Evolutionary conservation across 352 stramenopile genomes (phyloP), one percentile per base, ranked within the genome.

Genomic region (Pythium utonaiense): DNA sequence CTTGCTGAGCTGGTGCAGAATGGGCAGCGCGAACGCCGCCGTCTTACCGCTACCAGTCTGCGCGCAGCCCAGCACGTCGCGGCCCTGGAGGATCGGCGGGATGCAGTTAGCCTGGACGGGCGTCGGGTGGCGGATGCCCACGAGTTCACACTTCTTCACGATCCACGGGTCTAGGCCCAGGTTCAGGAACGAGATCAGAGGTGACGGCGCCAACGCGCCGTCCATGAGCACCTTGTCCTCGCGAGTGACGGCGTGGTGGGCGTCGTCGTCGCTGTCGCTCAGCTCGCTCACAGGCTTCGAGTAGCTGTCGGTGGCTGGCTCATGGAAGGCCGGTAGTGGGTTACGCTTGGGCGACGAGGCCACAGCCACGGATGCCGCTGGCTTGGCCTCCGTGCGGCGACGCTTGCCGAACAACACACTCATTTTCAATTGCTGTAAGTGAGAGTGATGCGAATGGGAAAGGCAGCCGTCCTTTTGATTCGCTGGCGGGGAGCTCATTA

Each of bases 41-140:
- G 98, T 99, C 83, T 99, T 99, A 30, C 98, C 98, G 42, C 78
- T 97, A 50, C 98, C 98, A 10, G 95, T 98, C 66, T 97, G 90
- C 16, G 96, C 93, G 36, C 91, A 93, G 38, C 88, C 95, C 38
- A 98, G 77, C 8, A 98, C 89, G 58, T 98, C 86, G n/a, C 85
- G 82, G 3, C 95, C 91, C 6, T 74, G 64, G 12, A 98, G 74
- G 17, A 97, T 91, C 24, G 83, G 76, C 28, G 95, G 93, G 57
- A 98, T 97, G 61, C 88, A 97, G 36, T 93, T 76, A 13, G 83
- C 83, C 70, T 98, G 93, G 36, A 97, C 85, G 8, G 88, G 86
- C 57, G 90, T 97, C 45, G 93, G 93, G 56, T 93, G 77, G 28
- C 69, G 72, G 53, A 97, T 95, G 44, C 87, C 88, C 62, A 96